A percentile compares a stretch with the other conserved stretches of the same genome.
Evolutionary conservation across 2,329 filamentous ascomycete genomes (phyloP).

Genomic region (Ascochyta pisi): DNA sequence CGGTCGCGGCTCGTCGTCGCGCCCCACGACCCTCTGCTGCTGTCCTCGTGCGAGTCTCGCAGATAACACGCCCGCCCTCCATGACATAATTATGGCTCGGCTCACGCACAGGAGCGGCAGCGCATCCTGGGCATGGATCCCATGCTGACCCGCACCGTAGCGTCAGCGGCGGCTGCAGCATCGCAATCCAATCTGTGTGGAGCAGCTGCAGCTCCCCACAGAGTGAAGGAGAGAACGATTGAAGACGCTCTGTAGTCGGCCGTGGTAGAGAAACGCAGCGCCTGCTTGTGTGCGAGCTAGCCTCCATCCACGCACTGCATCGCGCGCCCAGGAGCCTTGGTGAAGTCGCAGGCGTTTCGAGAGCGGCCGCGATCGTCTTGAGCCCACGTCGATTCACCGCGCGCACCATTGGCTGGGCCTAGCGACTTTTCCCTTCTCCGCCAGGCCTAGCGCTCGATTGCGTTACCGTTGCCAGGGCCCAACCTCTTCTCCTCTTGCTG

Average conservation of each 20-base stretch:
- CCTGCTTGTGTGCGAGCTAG: neutral
- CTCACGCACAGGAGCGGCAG: constrained; percentile 7
- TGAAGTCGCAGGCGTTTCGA: constrained; percentile 20
- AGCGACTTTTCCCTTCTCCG: constrained; percentile 13
- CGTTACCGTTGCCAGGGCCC: constrained; percentile 18
- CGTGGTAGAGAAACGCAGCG: neutral
- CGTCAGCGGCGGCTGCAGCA: constrained; percentile 21
- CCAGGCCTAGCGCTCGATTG: constrained; percentile 10
- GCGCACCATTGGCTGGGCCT: constrained; percentile 8
- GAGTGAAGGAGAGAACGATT: neutral
- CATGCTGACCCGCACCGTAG: constrained; percentile 15
- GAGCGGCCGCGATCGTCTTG: constrained; percentile 20
- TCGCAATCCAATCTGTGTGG: constrained; percentile 14
- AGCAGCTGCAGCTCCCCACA: constrained; percentile 20
- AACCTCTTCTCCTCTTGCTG: constrained; percentile 19
- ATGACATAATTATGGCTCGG: constrained; percentile 20
- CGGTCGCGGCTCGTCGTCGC: constrained; percentile 11
- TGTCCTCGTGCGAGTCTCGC: constrained; percentile 17
- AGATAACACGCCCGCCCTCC: constrained; percentile 14
- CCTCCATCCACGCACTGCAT: constrained; percentile 1
- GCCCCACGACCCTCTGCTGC: constrained; percentile 11
- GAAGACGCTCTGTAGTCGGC: neutral
- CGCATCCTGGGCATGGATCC: constrained; percentile 9
- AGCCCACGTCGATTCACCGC: constrained; percentile 5
- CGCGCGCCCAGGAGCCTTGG: constrained; percentile 8